Conservation (phyloP, 176 grass and related monocot species). For the Canna indica region DNA sequence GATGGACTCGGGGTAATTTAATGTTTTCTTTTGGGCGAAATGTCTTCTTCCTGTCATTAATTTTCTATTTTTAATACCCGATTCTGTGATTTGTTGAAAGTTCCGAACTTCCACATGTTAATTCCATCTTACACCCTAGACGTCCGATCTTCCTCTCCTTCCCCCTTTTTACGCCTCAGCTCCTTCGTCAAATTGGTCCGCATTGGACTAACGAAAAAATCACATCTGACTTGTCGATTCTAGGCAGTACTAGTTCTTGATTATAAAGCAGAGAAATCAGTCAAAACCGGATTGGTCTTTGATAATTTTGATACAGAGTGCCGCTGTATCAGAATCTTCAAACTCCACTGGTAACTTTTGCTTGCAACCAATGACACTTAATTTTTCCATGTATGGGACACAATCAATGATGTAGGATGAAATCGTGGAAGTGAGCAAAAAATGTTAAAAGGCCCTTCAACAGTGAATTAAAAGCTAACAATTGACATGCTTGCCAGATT, state of each 20-base stretch:
- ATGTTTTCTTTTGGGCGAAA: background rate
- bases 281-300: background rate
- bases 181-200: background rate
- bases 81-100: background rate
- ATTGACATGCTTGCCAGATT: too few relatives aligned
- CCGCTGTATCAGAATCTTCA: background rate
- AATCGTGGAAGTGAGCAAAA: too few relatives aligned
- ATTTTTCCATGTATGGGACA: background rate
- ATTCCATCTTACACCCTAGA: background rate
- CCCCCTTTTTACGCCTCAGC: background rate
- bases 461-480: too few relatives aligned
- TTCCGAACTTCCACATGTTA: background rate
- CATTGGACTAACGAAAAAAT: background rate
- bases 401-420: too few relatives aligned
- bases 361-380: background rate
- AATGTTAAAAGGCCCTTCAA: too few relatives aligned
- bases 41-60: background rate
- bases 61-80: background rate
- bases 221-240: background rate
- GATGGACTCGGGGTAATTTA: slow-evolving; percentile 71
- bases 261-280: background rate
- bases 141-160: background rate
- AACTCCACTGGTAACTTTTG: background rate
- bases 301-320: background rate
- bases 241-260: background rate